Conservation (phyloP, 495 filamentous ascomycete genomes). For the Durotheca rogersii region DNA sequence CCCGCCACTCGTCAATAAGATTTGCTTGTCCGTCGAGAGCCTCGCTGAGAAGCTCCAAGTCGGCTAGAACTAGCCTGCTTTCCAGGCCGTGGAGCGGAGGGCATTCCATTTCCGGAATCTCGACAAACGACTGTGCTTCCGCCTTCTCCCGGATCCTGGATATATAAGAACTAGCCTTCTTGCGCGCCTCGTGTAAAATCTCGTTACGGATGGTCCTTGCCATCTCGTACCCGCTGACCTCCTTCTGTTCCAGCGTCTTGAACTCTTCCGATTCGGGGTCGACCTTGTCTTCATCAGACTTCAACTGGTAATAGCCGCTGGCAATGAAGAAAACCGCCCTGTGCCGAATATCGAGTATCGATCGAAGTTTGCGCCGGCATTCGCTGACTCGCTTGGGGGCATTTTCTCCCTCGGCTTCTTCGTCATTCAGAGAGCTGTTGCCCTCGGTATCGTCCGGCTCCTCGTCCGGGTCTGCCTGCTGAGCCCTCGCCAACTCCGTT, state of each 20-base stretch:
- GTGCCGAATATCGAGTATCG: conserved; percentile 77
- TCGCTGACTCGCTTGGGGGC: conserved; percentile 38
- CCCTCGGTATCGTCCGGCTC: conserved; percentile 42
- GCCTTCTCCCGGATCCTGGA: conserved; percentile 50
- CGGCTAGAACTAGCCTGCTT: conserved; percentile 32
- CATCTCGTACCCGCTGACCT: conserved; percentile 69
- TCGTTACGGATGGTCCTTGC: conserved; percentile 78
- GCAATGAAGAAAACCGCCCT: conserved; percentile 80
- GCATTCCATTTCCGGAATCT: conserved; percentile 57
- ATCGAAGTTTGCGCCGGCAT: conserved; percentile 65
- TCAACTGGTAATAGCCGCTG: conserved; percentile 81
- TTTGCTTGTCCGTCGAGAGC: conserved; percentile 68
- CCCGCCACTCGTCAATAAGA: conserved; percentile 70
- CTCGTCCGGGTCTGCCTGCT: conserved; percentile 30
- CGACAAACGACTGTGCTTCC: conserved; percentile 55
- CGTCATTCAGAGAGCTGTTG: conserved; percentile 36
- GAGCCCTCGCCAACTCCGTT: conserved; percentile 50
- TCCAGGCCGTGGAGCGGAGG: conserved; percentile 38
- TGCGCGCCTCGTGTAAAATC: conserved; percentile 56
- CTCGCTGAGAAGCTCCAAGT: conserved; percentile 43
- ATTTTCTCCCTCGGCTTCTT: conserved; percentile 30
- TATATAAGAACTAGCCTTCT: conserved; percentile 36
- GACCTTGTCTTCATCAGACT: conserved; percentile 62
- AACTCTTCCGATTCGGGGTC: conserved; percentile 66
- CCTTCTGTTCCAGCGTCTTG: conserved; percentile 62